Conservation (phyloP, 192 early-diverging fungal species). For the Backusella tarrabulga region DNA sequence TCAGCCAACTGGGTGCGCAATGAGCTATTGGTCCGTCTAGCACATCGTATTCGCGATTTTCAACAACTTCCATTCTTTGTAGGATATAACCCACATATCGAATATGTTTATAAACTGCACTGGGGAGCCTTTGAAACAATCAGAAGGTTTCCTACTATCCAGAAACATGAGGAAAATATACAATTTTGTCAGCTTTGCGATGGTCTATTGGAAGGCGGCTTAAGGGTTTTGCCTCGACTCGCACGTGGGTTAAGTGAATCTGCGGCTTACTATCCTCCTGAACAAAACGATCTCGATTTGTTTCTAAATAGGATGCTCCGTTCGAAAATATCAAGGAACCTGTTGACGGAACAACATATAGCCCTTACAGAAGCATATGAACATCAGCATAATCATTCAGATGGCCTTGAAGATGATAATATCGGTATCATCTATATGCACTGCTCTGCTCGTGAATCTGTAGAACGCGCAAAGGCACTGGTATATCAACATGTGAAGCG, state of each 20-base stretch:
- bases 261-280: conserved; percentile 32
- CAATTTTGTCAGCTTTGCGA: conserved; percentile 76
- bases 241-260: conserved; percentile 87
- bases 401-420: conserved; percentile 44
- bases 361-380: conserved; percentile 67
- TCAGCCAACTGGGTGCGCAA: conserved; percentile 91
- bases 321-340: conserved; percentile 84
- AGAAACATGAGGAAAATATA: conserved; percentile 79
- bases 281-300: conserved; percentile 69
- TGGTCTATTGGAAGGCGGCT: conserved; percentile 72
- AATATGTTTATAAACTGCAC: conserved; percentile 82
- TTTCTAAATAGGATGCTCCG: conserved; percentile 92
- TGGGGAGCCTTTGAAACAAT: conserved; percentile 90
- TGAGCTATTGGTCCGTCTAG: conserved; percentile 87
- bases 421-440: conserved; percentile 74
- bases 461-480: conserved; percentile 28
- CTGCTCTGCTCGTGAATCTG: conserved; percentile 54
- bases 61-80: conserved; percentile 93
- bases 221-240: conserved; percentile 85
- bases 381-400: conserved; percentile 39
- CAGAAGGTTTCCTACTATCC: conserved; percentile 68
- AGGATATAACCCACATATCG: conserved; percentile 86
- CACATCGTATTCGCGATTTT: conserved; percentile 91
- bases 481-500: conserved; percentile 7
- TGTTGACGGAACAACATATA: conserved; percentile 93